Base-by-base conservation (phyloP, 1,139 yeast species). In the Suhomyces maxii region DNA sequence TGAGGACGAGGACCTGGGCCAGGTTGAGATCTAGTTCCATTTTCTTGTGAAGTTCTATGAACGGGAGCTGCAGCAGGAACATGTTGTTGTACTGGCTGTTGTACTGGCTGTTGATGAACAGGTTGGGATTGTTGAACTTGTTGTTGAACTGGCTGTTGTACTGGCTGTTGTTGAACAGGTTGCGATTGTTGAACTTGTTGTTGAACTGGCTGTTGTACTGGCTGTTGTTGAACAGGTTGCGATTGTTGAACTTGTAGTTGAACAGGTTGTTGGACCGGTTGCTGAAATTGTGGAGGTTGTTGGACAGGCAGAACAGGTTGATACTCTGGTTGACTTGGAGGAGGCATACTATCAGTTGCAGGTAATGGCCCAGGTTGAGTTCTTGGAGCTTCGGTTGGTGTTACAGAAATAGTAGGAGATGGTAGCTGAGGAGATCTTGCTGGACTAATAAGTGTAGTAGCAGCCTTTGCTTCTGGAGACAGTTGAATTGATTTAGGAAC, bases 211-310 rank as follows among this genome's bases (percentile, higher is more conserved):
- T 18, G 18, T 18, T 25, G 39, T 36, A 18, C 28, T 1, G 23
- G 23, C 5, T 11, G 37, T 11, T 36, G 43, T 23, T 37, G 46
- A 14, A 34, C 11, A 14, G 23, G 43, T 36, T 43, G 41, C 3
- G 12, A 35, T 28, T 42, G 44, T 36, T 31, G 45, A 8, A 13
- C 18, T 2, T 36, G 32, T 11, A 43, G 47, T 8, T 34, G 42
- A 36, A 18, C 36, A 9, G 23, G 51, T 30, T 44, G 44, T 8
- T 34, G 45, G 33, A 33, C 33, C 14, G 46, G 47, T 18, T 40
- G 47, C 10, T 35, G 47, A 12, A 37, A 40, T 10, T 26, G 36
- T 26, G 14, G 39, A 14, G 38, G 44, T 25, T 42, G 42, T 33
- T 31, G 48, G 14, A 33, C 41, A 31, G 35, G 39, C 12, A 30